A percentile compares a stretch with the other conserved stretches of the same genome.
Evolutionary conservation across 2,329 filamentous ascomycete genomes (phyloP).

Genomic region (Lecanicillium sp.): DNA sequence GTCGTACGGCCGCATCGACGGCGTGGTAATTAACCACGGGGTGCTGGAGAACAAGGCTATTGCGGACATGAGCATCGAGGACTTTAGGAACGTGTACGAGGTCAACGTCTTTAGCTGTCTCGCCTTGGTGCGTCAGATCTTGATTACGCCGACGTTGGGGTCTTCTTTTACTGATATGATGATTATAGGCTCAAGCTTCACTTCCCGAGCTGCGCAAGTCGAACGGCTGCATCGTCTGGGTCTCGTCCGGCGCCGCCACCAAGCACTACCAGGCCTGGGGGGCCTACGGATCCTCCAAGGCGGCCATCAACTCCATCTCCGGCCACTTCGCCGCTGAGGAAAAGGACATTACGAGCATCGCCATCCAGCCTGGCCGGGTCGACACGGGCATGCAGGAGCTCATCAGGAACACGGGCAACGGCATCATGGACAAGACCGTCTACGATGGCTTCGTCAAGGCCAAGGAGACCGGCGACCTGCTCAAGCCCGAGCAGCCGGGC

Average conservation of each 20-base stretch:
- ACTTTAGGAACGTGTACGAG: constrained; percentile 73
- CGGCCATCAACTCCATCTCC: constrained; percentile 74
- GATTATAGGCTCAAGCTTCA: constrained; percentile 58
- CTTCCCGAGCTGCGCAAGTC: constrained; percentile 62
- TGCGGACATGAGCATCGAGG: constrained; percentile 58
- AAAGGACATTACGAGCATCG: constrained; percentile 63
- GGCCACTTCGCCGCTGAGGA: constrained; percentile 71
- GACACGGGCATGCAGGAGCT: constrained; percentile 89
- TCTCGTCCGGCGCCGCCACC: constrained; percentile 70
- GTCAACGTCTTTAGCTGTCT: constrained; percentile 83
- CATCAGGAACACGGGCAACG: constrained; percentile 57
- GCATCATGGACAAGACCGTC: constrained; percentile 46
- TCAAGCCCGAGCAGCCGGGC: constrained; percentile 79
- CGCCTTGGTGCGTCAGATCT: constrained; percentile 55
- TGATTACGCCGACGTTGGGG: no score
- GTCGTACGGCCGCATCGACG: constrained; percentile 69
- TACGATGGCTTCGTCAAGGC: constrained; percentile 64
- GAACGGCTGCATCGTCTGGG: constrained; percentile 67
- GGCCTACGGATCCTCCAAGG: constrained; percentile 77
- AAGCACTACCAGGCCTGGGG: constrained; percentile 68
- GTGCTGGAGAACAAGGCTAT: constrained; percentile 70
- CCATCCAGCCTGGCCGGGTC: constrained; percentile 72
- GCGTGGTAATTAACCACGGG: constrained; percentile 84
- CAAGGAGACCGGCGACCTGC: constrained; percentile 63
- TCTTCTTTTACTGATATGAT: background rate